phyloP scores from a whole-genome alignment of 2,329 filamentous ascomycete species.

The Orbilia javanica region DNA sequence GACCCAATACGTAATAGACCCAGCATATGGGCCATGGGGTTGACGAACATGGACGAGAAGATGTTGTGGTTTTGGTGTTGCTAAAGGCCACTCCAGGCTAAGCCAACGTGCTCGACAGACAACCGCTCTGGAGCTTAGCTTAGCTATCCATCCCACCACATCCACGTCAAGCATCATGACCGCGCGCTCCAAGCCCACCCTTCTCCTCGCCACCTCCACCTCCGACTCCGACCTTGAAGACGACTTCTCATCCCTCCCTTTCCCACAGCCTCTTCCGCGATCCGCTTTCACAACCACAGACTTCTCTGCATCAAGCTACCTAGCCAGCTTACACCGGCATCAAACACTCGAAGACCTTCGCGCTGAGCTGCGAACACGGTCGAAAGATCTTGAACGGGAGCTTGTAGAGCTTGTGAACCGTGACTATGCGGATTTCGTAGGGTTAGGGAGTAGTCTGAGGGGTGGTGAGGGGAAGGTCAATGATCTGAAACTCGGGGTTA shows the following conservation, averaged over 20 bases:
- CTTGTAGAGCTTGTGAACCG: constrained; percentile 93
- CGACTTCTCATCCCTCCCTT: constrained; percentile 81
- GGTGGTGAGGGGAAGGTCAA: constrained; percentile 93
- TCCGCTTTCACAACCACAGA: constrained; percentile 77
- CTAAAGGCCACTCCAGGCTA: constrained; percentile 16
- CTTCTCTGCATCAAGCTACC: constrained; percentile 85
- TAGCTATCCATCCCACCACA: neutral
- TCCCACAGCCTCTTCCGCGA: constrained; percentile 85
- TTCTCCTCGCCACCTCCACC: constrained; percentile 25
- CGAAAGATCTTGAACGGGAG: constrained; percentile 83
- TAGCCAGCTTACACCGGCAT: constrained; percentile 87
- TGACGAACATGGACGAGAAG: neutral
- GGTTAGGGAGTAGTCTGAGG: constrained; percentile 81
- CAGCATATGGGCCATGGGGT: too few species aligned
- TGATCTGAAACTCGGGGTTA: constrained; percentile 85
- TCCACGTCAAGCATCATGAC: constrained; percentile 14
- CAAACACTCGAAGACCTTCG: constrained; percentile 96
- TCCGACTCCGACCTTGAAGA: constrained; percentile 54
- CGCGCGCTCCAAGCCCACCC: constrained; percentile 25
- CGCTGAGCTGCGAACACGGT: constrained; percentile 83
- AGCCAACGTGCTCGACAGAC: neutral
- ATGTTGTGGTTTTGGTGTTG: constrained; percentile 24
- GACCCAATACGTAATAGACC: too few species aligned
- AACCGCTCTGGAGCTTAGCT: too few species aligned
- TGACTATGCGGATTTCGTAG: constrained; percentile 92